Base-by-base conservation (phyloP, 495 filamentous ascomycete genomes). In the Aspergillus bridgeri region DNA sequence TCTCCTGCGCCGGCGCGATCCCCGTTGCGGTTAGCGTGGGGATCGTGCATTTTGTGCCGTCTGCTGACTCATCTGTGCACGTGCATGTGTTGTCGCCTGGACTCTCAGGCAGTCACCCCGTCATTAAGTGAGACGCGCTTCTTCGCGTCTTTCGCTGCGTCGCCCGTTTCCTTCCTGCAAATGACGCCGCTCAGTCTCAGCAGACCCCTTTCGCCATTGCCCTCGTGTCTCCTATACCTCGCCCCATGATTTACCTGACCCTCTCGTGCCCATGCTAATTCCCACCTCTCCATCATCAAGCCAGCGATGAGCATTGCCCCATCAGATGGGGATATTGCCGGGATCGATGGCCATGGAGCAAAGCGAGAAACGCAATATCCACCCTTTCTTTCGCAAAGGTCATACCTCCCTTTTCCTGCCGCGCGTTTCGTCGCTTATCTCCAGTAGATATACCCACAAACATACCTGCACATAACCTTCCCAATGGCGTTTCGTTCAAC, bases 341-440 rank as follows among this genome's bases (percentile, higher is more conserved):
- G 62, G 60, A 68, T 58, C 57, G 53, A 69, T 71, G 70, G 76
- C 69, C 52, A 78, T 77, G 74, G 71, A 65, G 62, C 70, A 73
- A 52, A 65, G 68, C 61, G 70, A 75, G 56, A 69, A 72, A 56
- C 71, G 67, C 18, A 68, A 62, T 38, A 61, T 79, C 52, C 74
- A 78, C 60, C 74, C 76, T 13, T 79, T 78, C 56, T 79, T 78
- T 55, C 65, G 65, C 51, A 65, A 67, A 70, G 73, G 75, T 77
- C 53, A 65, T 51, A 56, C 4, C 22, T 33, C 52, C 38, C 11
- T 20, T 6, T 19, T 23, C 47, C 47, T n/a, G 33, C 2, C 4
- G n/a, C n/a, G n/a, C n/a, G n/a, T 48, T 24, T 29, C 21, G 25
- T 42, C 42, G 27, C 60, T 74, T 11, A 75, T 53, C 20, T n/a